Evolutionary conservation across 495 filamentous ascomycete genomes (phyloP).

Genomic region (Lophiotrema nucula): DNA sequence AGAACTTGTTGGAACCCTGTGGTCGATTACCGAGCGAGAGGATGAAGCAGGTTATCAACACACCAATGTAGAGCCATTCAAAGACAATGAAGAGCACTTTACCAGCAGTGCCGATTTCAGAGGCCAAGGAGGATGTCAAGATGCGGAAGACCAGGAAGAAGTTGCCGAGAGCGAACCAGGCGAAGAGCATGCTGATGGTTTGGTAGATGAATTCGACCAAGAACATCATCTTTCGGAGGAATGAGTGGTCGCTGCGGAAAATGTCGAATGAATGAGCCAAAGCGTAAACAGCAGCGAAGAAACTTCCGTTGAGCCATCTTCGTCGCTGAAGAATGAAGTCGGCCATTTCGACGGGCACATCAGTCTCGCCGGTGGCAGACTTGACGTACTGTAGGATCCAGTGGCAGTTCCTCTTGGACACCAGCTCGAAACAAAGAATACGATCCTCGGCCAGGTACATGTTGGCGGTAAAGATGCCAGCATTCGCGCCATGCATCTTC

Average conservation of each 20-base stretch:
- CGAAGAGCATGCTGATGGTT: conserved; percentile 93
- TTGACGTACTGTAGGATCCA: conserved; percentile 99
- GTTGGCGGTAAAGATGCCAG: conserved; percentile 97
- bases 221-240: conserved; percentile 84
- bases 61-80: conserved; percentile 93
- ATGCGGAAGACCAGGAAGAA: conserved; percentile 99
- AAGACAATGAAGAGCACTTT: conserved; percentile 83
- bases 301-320: conserved; percentile 97
- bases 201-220: conserved; percentile 92
- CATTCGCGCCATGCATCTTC: conserved; percentile 93
- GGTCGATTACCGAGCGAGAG: conserved; percentile 93
- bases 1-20: conserved; percentile 87
- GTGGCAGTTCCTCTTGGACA: conserved; percentile 91
- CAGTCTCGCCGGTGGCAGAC: conserved; percentile 91
- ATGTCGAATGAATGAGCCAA: conserved; percentile 93
- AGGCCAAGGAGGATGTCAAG: conserved; percentile 78
- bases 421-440: conserved; percentile 98
- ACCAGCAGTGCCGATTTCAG: conserved; percentile 66
- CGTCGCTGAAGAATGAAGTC: conserved; percentile 95
- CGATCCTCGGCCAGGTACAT: conserved; percentile 99
- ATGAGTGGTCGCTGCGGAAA: conserved; percentile 85
- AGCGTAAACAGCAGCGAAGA: conserved; percentile 97
- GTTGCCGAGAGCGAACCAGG: conserved; percentile 99
- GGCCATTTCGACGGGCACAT: conserved; percentile 92
- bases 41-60: conserved; percentile 91